These are phyloP conservation scores for Ogataea henricii DNA, from an alignment of 805 yeast genomes.

Conservation along the genomic window DNA sequence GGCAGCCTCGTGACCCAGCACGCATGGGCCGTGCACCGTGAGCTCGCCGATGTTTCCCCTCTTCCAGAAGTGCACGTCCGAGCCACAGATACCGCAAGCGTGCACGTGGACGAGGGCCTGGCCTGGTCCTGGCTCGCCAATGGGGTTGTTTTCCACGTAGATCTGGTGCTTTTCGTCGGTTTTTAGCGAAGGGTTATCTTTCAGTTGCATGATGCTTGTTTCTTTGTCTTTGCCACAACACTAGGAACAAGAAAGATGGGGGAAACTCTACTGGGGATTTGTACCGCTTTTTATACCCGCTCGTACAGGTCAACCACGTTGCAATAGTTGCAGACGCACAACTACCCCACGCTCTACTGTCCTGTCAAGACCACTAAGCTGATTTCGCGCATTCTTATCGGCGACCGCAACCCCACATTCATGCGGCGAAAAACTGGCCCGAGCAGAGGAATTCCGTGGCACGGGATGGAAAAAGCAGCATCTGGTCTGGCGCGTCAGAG, in stretches of 20 bases:
- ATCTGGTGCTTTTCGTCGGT: slow-evolving; percentile 21
- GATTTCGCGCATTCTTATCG: neutral
- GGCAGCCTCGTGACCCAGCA: slow-evolving; percentile 46
- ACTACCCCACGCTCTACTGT: neutral
- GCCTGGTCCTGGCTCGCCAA: slow-evolving; percentile 33
- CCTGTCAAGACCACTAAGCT: neutral
- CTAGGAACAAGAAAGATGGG: too few species aligned
- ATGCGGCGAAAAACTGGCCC: neutral
- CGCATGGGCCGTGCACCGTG: slow-evolving; percentile 35
- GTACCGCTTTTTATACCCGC: neutral
- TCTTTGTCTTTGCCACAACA: too few species aligned
- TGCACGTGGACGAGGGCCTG: slow-evolving; percentile 59
- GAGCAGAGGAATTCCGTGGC: neutral
- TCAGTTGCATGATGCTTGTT: slow-evolving; percentile 3
- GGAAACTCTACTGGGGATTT: too few species aligned
- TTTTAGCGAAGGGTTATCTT: slow-evolving; percentile 21
- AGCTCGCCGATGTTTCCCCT: slow-evolving; percentile 62
- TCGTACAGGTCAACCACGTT: neutral
- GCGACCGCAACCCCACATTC: neutral
- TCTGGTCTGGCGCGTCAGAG: too few species aligned
- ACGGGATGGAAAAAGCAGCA: neutral
- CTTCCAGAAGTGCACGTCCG: slow-evolving; percentile 68
- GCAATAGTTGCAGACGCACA: neutral
- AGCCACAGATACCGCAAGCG: slow-evolving; percentile 74
- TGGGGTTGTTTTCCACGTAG: slow-evolving; percentile 19